Evolutionary conservation across 768 basidiomycete species (phyloP), one percentile per base, ranked within the genome.

Genomic region (Panellus pusillus): DNA sequence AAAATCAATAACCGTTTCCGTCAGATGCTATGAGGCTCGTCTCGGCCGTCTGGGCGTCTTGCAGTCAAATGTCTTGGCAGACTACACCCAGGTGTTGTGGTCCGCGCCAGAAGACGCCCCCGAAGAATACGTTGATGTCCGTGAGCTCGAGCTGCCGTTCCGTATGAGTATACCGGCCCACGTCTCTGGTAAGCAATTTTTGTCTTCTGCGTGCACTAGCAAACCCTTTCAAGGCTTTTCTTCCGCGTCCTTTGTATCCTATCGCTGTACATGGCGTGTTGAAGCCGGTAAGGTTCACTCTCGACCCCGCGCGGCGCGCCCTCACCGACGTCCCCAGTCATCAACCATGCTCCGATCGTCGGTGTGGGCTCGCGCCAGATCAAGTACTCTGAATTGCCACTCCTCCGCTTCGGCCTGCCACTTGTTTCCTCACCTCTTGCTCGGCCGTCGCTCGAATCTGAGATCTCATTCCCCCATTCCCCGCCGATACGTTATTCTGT

Each of bases 21-120:
- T 93, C 40, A 81, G 90, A 40, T 93, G 91, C 70, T 92, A 92
- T 66, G 91, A 93, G 74, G 77, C 86, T 38, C 82, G 89, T 29
- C 69, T 84, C 46, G 81, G 81, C 54, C 83, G 82, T 57, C 70
- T 84, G 51, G 81, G 81, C 48, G 69, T 78, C 14, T 57, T 76
- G 20, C 79, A 81, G 40, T 81, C 84, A 32, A 88, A 86, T 48
- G 60, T 89, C 28, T 78, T 92, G 57, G 86, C 82, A 62, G 87
- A 91, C 58, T 74, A 83, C 63, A 75, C 80, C 9, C 75, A 83
- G 58, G 72, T 79, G 11, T 78, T 93, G 39, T 92, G 91, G 90
- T 72, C 76, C 40, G 85, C 87, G 63, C 78, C 79, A 15, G 77
- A 79, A 47, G 63, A 32, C 15, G 41, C 35, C 8, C 24, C 68